Evolutionary conservation across 2,329 filamentous ascomycete species (phyloP), one percentile per base, ranked within the genome.

Genomic region (Colletotrichum sp.): DNA sequence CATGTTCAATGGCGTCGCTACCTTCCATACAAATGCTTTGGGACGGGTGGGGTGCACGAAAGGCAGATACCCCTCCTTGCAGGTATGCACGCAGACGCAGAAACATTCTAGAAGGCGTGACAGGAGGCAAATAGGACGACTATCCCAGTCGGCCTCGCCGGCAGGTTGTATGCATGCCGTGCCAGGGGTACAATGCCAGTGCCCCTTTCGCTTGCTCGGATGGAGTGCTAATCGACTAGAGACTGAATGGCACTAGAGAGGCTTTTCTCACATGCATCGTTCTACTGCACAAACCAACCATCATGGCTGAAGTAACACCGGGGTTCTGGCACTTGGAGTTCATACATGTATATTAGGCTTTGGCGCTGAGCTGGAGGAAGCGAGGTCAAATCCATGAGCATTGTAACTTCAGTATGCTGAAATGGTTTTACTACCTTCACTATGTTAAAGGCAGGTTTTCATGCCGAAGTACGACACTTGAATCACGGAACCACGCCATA

Each of bases 401-500:
- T 6, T 9, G 44, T 39, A 18, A 44, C 16, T 44, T 18, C 36
- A 16, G 5, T 49, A 0, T 49, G 39, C 39, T 49, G 9, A 49
- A 18, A n/a, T 44, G 39, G 9, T n/a, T 44, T 18, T 44, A 18
- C 16, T 44, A 12, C 9, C 9, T n/a, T 18, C 15, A 39, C 2
- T 16, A 8, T 18, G 4, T 18, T 12, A n/a, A n/a, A n/a, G 18
- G 9, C 18, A 49, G 18, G 39, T 12, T 49, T 44, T 10, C 8
- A 3, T 12, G 39, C 5, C 18, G 39, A 44, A 4, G 3, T 49
- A 49, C 1, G 9, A 6, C 18, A n/a, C 5, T 0, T 6, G 1
- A 2, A 12, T n/a, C 39, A 49, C 18, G 8, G 5, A 12, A 12
- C 39, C 18, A 49, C 9, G 39, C 39, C 9, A n/a, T 10, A 44